Conservation (phyloP, 768 basidiomycete species). For the Panellus pusillus region DNA sequence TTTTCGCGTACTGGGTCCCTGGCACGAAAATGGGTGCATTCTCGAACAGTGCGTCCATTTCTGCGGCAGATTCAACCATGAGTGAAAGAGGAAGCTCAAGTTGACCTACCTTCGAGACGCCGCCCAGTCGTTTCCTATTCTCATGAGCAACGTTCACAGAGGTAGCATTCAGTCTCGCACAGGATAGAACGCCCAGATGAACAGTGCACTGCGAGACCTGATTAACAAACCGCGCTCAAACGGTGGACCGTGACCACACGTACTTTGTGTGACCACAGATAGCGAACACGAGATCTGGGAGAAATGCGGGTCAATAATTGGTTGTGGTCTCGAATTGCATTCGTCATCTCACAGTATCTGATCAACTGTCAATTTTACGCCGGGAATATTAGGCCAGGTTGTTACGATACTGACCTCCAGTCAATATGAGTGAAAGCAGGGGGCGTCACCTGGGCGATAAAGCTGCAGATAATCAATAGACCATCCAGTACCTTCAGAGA, state of each 20-base stretch:
- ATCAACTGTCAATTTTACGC: not conserved
- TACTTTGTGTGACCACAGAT: conserved; percentile 48
- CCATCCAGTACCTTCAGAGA: not conserved
- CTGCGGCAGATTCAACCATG: conserved; percentile 18
- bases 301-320: not conserved
- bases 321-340: no score
- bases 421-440: conserved; percentile 39
- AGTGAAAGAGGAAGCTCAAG: not conserved
- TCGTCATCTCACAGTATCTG: conserved; percentile 30
- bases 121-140: conserved; percentile 42
- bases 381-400: not conserved
- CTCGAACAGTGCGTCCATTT: conserved; percentile 45
- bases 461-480: conserved; percentile 24
- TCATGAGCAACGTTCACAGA: not conserved
- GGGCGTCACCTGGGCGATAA: conserved; percentile 47
- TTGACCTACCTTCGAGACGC: conserved; percentile 37
- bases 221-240: not conserved
- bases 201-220: conserved; percentile 31
- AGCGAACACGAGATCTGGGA: conserved; percentile 42
- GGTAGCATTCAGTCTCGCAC: conserved; percentile 21
- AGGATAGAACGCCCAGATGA: conserved; percentile 46
- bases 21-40: conserved; percentile 40
- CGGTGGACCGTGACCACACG: conserved; percentile 1
- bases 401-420: conserved; percentile 36
- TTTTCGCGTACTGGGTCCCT: conserved; percentile 34